Conservation (phyloP, 2,329 filamentous ascomycete genomes). For the Aspergillus sp. region DNA sequence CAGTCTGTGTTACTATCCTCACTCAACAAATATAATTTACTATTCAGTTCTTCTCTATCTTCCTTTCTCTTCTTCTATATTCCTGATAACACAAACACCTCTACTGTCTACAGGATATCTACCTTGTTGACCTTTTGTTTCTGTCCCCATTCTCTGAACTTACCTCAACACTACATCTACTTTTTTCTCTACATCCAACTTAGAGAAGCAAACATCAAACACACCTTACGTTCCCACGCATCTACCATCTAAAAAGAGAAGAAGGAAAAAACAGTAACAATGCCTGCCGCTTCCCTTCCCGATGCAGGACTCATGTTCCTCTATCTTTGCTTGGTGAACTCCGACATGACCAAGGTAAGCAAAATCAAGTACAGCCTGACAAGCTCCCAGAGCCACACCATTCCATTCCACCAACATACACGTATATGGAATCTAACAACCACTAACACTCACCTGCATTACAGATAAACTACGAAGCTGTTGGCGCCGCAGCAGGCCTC, state of each 20-base stretch:
- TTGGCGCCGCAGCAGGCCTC: conserved; percentile 14
- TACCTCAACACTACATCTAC: background rate
- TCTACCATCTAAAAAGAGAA: background rate
- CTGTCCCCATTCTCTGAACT: background rate
- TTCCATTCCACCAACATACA: background rate
- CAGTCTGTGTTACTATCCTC: background rate
- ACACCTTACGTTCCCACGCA: background rate
- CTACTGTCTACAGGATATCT: background rate
- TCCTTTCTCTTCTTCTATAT: background rate
- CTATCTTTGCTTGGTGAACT: conserved; percentile 42
- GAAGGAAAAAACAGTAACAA: background rate
- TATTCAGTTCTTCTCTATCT: background rate
- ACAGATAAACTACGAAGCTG: conserved; percentile 41
- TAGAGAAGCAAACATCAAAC: background rate
- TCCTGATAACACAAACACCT: background rate
- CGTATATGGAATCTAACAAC: background rate
- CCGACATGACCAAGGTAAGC: conserved; percentile 39
- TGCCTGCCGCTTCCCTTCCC: conserved; percentile 38
- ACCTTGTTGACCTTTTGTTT: too few species aligned
- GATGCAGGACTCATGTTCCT: conserved; percentile 45
- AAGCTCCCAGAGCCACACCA: too few species aligned
- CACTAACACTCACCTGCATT: background rate
- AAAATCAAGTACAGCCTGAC: background rate
- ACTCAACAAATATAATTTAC: background rate
- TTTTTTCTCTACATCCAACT: background rate